Base-by-base conservation (phyloP, 352 stramenopile genomes). In the Globisporangium takayamanum region DNA sequence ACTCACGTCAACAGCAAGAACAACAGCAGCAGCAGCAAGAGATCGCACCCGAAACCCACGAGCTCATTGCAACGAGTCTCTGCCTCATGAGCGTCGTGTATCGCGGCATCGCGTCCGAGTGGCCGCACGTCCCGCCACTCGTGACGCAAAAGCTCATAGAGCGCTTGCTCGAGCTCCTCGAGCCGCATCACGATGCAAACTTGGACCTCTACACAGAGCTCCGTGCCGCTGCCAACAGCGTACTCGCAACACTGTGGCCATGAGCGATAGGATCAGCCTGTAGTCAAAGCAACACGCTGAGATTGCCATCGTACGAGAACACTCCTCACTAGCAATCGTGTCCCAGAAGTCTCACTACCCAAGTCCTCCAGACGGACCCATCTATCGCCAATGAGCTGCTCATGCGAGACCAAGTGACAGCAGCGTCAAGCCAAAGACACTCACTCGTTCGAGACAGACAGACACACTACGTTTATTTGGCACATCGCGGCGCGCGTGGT, bases 161-260 rank as follows among this genome's bases (percentile, higher is more conserved):
- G 26, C 74, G 80, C 39, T 63, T 88, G n/a, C 63, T 90, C 12
- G 80, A 88, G 57, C 39, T 85, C 22, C 62, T 90, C 2, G 71
- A 76, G 25, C 80, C 80, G 6, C 66, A 54, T 2, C 62, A 87
- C 59, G 73, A 73, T 10, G 67, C 64, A 8, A 90, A 90, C 52
- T 69, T 85, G 69, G 80, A 88, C 59, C 63, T 90, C 6, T 88
- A 87, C 57, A 56, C 69, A 11, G 80, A 90, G 55, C 63, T 90
- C 12, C 68, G 59, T 4, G 53, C 67, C 12, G 62, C 70, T 20
- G 56, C 55, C 5, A 59, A 62, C 47, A 54, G 63, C 15, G 42
- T 62, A 15, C 47, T 57, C 5, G 49, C 55, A 7, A 39, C 53
- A 2, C 30, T 60, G 37, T 46, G n/a, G 33, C 14, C 22, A 11